Base-by-base conservation (phyloP, 2,329 filamentous ascomycete species). In the Ascochyta clinopodiicola region DNA sequence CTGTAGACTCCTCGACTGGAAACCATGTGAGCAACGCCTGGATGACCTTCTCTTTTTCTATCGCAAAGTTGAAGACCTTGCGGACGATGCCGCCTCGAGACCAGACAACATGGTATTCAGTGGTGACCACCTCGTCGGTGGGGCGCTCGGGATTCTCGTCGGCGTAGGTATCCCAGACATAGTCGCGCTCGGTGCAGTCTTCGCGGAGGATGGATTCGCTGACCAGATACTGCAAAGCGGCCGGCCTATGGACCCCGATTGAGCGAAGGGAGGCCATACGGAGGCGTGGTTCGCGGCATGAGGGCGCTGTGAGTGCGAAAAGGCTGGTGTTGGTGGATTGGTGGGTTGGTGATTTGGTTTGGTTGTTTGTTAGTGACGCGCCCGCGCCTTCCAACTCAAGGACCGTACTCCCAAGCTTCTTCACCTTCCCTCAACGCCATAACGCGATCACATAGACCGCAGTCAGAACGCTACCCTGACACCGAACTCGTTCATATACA, bases 251-350 rank as follows among this genome's bases (percentile, higher is more conserved):
- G 71, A 96, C 83, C 75, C 95, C 95, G 70, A 97, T 85, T 62
- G 94, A 97, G 76, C 87, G 90, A 78, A 97, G 86, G 73, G 90
- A 88, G 66, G 94, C 94, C 96, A 99, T 99, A 56, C 59, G 56
- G 60, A 64, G 48, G 56, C 59, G 60, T 50, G 60, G 52, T 56
- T 53, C 48, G 67, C 64, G 67, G 70, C 73, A 76, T 75, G 67
- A 64, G 64, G 66, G 51, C 38, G 47, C 34, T 56, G 40, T 46
- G n/a, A 32, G 36, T 47, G 52, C 38, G 12, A 25, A 17, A 38
- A 45, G 51, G 47, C 9, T 31, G 29, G 22, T 46, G 48, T 54
- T 27, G 48, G 39, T 50, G 59, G 55, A 6, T 24, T 24, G 22
- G 22, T 24, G 22, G 22, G 22, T 6, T 24, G 22, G 22, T 24